phyloP scores from a whole-genome alignment of 129 eudicot genomes.

The Artemisia annua region DNA sequence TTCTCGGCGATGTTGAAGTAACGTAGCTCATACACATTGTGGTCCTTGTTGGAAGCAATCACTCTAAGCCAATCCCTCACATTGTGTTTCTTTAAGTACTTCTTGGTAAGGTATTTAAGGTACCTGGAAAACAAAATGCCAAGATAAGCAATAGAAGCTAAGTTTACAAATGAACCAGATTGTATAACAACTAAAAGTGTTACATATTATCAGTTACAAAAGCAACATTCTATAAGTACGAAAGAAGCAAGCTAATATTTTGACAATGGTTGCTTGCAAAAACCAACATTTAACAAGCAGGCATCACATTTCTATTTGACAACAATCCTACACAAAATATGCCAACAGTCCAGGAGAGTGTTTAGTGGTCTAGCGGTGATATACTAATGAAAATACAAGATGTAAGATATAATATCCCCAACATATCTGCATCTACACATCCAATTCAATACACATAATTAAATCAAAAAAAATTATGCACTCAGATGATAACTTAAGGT shows the following conservation, averaged over 20 bases:
- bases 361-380: too few species aligned
- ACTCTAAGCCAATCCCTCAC: conserved; percentile 42
- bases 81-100: conserved; percentile 47
- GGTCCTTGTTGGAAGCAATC: conserved; percentile 37
- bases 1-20: conserved; percentile 39
- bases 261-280: too few species aligned
- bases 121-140: conserved; percentile 20
- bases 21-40: conserved; percentile 35
- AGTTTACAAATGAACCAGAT: not conserved
- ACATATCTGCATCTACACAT: too few species aligned
- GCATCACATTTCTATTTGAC: too few species aligned
- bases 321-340: too few species aligned
- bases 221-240: not conserved
- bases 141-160: not conserved
- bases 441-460: too few species aligned
- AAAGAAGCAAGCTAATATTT: too few species aligned
- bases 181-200: not conserved
- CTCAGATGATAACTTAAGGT: not conserved
- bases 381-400: too few species aligned
- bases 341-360: too few species aligned
- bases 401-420: too few species aligned
- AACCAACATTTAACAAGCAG: too few species aligned
- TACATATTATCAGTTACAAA: not conserved
- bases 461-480: too few species aligned
- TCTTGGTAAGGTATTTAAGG: conserved; percentile 36